These are phyloP conservation scores for Mucor lusitanicus DNA, from an alignment of 371 early-diverging fungal genomes.

Conservation along the genomic window DNA sequence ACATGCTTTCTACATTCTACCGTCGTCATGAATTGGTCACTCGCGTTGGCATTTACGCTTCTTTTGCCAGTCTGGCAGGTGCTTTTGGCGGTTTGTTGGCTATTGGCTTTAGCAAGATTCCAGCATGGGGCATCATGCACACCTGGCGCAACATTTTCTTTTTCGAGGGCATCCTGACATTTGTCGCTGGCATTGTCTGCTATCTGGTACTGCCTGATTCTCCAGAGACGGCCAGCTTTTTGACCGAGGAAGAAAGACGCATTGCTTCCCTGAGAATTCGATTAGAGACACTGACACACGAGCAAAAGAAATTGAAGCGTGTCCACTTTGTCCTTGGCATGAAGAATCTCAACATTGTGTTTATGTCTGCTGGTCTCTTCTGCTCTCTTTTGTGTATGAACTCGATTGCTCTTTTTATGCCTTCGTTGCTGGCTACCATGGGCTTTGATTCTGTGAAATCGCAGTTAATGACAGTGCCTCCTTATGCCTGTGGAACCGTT, in stretches of 20 bases:
- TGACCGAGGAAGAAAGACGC: constrained; percentile 53
- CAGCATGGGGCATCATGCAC: constrained; percentile 26
- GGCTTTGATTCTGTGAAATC: constrained; percentile 25
- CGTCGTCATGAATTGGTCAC: constrained; percentile 31
- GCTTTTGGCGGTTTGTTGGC: constrained; percentile 40
- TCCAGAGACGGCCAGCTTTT: constrained; percentile 53
- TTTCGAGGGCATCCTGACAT: constrained; percentile 48
- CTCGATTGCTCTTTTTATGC: constrained; percentile 51
- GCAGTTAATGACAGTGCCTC: constrained; percentile 44
- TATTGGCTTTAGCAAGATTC: constrained; percentile 32
- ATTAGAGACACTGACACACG: constrained; percentile 38
- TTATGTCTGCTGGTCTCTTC: constrained; percentile 43
- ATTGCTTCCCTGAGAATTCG: constrained; percentile 43
- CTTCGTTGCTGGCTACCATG: constrained; percentile 19
- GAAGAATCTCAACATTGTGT: constrained; percentile 45
- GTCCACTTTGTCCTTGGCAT: constrained; percentile 44
- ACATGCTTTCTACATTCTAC: constrained; percentile 54
- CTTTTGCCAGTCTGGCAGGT: constrained; percentile 43
- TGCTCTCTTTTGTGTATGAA: constrained; percentile 36
- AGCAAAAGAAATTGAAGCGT: constrained; percentile 33
- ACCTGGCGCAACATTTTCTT: constrained; percentile 58
- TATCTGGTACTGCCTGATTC: constrained; percentile 49
- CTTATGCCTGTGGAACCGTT: constrained; percentile 34
- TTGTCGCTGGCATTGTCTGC: constrained; percentile 35
- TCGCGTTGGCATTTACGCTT: constrained; percentile 52